Evolutionary conservation across 345 rosid species (phyloP).

Genomic region (Eucalyptus microcorys): DNA sequence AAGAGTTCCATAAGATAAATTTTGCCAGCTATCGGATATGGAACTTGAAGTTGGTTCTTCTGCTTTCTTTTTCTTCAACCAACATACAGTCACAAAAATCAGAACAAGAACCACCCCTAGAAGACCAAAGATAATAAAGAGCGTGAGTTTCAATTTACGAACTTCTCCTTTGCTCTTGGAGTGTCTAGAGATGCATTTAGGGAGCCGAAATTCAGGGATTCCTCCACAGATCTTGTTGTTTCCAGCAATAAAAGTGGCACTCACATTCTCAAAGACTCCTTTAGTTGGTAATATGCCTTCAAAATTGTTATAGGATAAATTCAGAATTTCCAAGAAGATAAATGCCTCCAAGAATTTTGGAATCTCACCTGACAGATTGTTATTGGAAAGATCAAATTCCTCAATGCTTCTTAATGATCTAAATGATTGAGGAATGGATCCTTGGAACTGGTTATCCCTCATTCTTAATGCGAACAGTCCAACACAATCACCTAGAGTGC

Average conservation of each 20-base stretch:
- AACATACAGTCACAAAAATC: not conserved
- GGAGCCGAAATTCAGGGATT: not conserved
- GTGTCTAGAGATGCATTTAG: not conserved
- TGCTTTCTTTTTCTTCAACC: not conserved
- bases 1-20: not conserved
- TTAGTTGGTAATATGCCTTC: constrained; percentile 20
- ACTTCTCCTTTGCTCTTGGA: not conserved
- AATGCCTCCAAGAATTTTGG: not conserved
- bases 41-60: not conserved
- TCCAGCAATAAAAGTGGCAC: constrained; percentile 7
- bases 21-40: not conserved
- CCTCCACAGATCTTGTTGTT: constrained; percentile 17
- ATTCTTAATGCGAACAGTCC: no score
- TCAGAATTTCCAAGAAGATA: not conserved
- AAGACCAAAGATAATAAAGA: not conserved
- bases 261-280: constrained; percentile 19
- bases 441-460: no score
- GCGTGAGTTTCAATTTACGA: not conserved
- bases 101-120: not conserved
- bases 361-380: constrained; percentile 11
- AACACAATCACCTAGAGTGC: no score
- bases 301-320: constrained; percentile 27
- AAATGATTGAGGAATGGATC: no score
- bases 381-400: not conserved
- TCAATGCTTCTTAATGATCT: no score